phyloP scores from a whole-genome alignment of 768 basidiomycete genomes.

The Boletus tylopilopsis region DNA sequence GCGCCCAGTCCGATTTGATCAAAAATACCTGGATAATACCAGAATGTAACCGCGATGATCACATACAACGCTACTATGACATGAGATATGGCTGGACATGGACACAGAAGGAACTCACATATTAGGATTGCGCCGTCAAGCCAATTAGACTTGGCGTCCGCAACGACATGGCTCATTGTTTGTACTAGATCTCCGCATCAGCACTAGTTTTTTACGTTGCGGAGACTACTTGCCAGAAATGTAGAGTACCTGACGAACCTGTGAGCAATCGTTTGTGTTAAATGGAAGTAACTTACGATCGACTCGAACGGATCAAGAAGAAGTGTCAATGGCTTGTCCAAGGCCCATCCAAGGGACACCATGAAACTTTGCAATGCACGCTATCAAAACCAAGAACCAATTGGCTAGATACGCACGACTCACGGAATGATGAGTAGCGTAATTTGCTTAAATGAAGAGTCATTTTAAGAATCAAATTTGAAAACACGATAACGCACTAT shows the following conservation, averaged over 20 bases:
- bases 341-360: constrained; percentile 72
- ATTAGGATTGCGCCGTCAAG: constrained; percentile 74
- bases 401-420: too few species aligned
- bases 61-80: constrained; percentile 54
- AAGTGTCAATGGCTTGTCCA: constrained; percentile 75
- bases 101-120: constrained; percentile 41
- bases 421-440: constrained; percentile 83
- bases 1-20: neutral
- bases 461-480: neutral
- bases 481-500: constrained; percentile 45
- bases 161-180: constrained; percentile 77
- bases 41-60: constrained; percentile 68
- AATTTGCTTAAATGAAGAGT: constrained; percentile 54
- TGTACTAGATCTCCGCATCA: constrained; percentile 46
- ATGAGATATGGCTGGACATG: neutral
- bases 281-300: constrained; percentile 39
- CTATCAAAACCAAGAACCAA: neutral
- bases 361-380: constrained; percentile 49
- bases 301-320: constrained; percentile 91
- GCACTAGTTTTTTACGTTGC: constrained; percentile 27
- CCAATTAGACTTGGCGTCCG: constrained; percentile 84
- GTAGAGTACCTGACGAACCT: constrained; percentile 31
- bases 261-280: neutral
- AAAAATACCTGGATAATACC: constrained; percentile 47
- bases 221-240: constrained; percentile 35